Evolutionary conservation across 129 eudicot genomes (phyloP).

Genomic region (Flaveria linearis): DNA sequence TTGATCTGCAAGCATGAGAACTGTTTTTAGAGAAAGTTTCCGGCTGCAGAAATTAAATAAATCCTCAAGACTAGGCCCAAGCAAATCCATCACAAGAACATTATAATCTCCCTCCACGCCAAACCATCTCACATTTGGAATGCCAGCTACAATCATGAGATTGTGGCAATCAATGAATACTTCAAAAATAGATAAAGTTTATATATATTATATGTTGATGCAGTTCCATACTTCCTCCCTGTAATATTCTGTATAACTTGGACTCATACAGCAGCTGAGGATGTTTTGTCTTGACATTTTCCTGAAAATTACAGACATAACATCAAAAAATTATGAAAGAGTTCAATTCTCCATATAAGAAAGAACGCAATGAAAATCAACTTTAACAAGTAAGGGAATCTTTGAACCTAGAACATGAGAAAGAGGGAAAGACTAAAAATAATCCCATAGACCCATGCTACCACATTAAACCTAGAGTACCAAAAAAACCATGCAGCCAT

Average conservation of each 20-base stretch:
- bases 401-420: not conserved
- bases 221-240: constrained; percentile 84
- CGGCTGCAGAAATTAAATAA: constrained; percentile 85
- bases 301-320: constrained; percentile 44
- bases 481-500: not conserved
- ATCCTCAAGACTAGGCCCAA: constrained; percentile 96
- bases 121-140: constrained; percentile 89
- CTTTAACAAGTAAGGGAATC: not conserved
- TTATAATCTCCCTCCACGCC: constrained; percentile 95
- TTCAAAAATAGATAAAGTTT: not conserved
- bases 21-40: constrained; percentile 82
- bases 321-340: not conserved
- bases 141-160: constrained; percentile 60
- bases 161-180: constrained; percentile 6
- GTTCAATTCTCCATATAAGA: no score
- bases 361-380: no score
- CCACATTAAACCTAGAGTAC: not conserved
- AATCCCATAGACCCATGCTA: constrained; percentile 5
- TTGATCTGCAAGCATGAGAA: constrained; percentile 99
- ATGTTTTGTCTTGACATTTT: constrained; percentile 91
- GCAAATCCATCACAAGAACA: constrained; percentile 89
- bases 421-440: not conserved
- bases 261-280: constrained; percentile 92
- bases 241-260: constrained; percentile 79
- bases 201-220: not conserved